Conservation (phyloP, 225 moss, liverwort and hornwort genomes). For the Polytrichum formosum region DNA sequence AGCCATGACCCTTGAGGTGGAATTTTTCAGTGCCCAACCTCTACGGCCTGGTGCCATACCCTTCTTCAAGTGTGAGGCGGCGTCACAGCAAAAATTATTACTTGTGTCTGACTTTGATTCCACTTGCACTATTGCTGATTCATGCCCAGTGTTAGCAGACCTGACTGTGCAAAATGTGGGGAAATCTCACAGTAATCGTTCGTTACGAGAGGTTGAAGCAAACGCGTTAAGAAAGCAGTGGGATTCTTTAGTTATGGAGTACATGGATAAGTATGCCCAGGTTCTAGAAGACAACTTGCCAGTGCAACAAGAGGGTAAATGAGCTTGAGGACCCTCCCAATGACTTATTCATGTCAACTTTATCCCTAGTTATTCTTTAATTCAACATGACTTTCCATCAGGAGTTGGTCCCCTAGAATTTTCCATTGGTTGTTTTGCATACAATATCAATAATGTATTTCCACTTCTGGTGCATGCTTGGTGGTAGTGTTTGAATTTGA, state of each 20-base stretch:
- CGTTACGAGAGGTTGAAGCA: constrained; percentile 18
- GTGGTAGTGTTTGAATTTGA: too few species aligned
- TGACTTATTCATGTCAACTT: too few species aligned
- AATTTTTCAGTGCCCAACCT: constrained; percentile 47
- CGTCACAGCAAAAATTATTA: constrained; percentile 37
- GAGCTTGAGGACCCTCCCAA: too few species aligned
- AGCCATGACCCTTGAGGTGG: constrained; percentile 63
- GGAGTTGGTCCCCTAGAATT: too few species aligned
- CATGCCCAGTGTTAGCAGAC: constrained; percentile 70
- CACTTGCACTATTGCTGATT: constrained; percentile 83
- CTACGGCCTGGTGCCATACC: constrained; percentile 23
- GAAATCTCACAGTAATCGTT: constrained; percentile 15
- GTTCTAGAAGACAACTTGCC: constrained; percentile 34
- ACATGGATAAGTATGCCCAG: constrained; percentile 53
- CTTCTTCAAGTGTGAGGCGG: constrained; percentile 24
- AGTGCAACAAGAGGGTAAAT: constrained; percentile 3
- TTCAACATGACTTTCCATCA: too few species aligned
- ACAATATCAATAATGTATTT: too few species aligned
- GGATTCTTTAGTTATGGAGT: constrained; percentile 62
- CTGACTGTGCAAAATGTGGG: constrained; percentile 47
- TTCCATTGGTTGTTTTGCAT: too few species aligned
- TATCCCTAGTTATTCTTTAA: too few species aligned
- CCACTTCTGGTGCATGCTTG: too few species aligned
- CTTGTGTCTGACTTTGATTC: constrained; percentile 89
- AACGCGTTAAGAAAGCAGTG: constrained; percentile 50